Conservation (phyloP, 192 early-diverging fungal genomes). For the Entomortierella parvispora region DNA sequence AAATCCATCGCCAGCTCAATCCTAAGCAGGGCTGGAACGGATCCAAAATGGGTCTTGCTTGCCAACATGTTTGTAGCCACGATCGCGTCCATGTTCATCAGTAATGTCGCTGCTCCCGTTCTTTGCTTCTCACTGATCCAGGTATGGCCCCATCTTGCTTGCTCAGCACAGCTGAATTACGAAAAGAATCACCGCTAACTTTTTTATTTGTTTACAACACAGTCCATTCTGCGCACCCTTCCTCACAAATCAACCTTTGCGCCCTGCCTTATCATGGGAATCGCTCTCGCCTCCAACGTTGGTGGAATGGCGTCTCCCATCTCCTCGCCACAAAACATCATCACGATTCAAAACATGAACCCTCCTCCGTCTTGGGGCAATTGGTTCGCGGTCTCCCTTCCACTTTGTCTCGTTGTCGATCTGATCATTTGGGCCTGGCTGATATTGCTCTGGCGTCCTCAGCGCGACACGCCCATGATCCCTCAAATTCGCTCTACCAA, state of each 20-base stretch:
- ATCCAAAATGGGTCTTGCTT: slow-evolving; percentile 68
- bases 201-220: background rate
- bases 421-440: slow-evolving; percentile 68
- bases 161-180: too few relatives aligned
- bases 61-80: slow-evolving; percentile 78
- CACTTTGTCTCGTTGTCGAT: slow-evolving; percentile 66
- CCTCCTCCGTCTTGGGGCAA: slow-evolving; percentile 71
- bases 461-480: slow-evolving; percentile 48
- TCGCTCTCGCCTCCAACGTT: slow-evolving; percentile 74
- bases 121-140: slow-evolving; percentile 75
- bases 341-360: slow-evolving; percentile 73
- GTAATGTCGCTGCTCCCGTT: slow-evolving; percentile 80
- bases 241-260: slow-evolving; percentile 64
- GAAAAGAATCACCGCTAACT: too few relatives aligned
- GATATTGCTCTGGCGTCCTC: slow-evolving; percentile 66
- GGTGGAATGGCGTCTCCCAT: slow-evolving; percentile 84
- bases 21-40: slow-evolving; percentile 70
- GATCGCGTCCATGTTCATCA: slow-evolving; percentile 82
- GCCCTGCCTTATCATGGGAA: slow-evolving; percentile 74
- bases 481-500: slow-evolving; percentile 48
- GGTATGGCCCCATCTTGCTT: too few relatives aligned
- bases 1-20: slow-evolving; percentile 69
- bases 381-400: slow-evolving; percentile 74
- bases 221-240: slow-evolving; percentile 77
- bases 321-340: slow-evolving; percentile 79